Evolutionary conservation across 768 basidiomycete genomes (phyloP), one percentile per base, ranked within the genome.

Genomic region (Leccinellum luteum): DNA sequence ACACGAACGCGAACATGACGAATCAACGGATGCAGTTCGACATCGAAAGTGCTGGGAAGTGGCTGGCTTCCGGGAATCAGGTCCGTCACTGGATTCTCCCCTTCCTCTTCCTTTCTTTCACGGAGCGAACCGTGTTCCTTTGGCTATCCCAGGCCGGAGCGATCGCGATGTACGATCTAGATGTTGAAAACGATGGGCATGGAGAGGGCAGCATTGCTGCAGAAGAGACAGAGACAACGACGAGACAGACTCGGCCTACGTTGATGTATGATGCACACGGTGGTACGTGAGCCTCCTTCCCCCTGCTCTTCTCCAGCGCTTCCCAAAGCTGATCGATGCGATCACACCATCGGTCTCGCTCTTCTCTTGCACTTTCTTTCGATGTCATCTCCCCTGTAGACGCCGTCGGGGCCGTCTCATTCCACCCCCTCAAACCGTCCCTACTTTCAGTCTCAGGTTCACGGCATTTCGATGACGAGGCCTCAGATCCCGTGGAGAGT

Each of bases 1-100:
- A 49, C 28, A 31, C 59, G 43, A 87, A 19, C 23, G 25, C 48
- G 27, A n/a, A 49, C 31, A 28, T 61, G 48, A 88, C 89, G 21
- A 94, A 95, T 66, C 95, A 97, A 70, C 83, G 83, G 60, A 74
- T 86, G 25, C 70, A 74, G n/a, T 95, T 96, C 64, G 91, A 91
- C 62, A 67, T 95, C 1, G 92, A 95, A 65, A 54, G 78, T 12
- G 75, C 78, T 38, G 92, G 94, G 1, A 76, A 74, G 48, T 85
- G 81, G 73, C 63, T 95, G 35, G 79, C 78, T 25, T 73, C 80
- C 2, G 93, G 93, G 1, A 85, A 86, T 68, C 81, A 87, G 77
- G 92, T 87, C 52, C 41, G 83, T 56, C 10, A 2, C 21, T 15
- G 30, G 12, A n/a, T 44, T 30, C 13, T 19, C 2, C 41, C 1